Base-by-base conservation (phyloP, 2,329 filamentous ascomycete species). In the Colletotrichum shisoi region DNA sequence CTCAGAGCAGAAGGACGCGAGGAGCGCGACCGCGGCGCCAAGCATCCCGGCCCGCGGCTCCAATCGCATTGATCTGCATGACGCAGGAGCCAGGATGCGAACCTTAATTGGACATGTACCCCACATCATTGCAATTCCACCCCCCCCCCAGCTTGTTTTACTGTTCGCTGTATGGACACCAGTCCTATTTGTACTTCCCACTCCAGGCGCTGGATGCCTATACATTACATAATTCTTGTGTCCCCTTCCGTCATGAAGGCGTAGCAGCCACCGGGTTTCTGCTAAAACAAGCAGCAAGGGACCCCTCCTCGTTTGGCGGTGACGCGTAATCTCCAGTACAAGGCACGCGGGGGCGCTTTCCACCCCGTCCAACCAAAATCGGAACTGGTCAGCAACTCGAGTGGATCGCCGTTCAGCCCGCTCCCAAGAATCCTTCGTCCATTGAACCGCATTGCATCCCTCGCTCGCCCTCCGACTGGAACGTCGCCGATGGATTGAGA, bases 61-160 rank as follows among this genome's bases (percentile, higher is more conserved):
- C 54, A 58, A 64, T 62, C 62, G 56, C 54, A 61, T 57, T 52
- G 62, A 68, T 68, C 66, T 66, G 66, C 66, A 66, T 66, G 66
- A 68, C 66, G 62, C 66, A 67, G 62, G 44, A 62, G 66, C 66
- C 56, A 68, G 66, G 66, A 57, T 68, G 44, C 57, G 66, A 68
- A 68, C 66, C 62, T 68, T 68, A 68, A 68, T 62, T 45, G 66
- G 62, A 62, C 56, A 60, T 65, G 62, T 66, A 48, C 62, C 66
- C 66, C 64, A 67, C 64, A 64, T 5, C 52, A 42, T 39, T 9
- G 12, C 44, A 62, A 51, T 63, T 17, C 63, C 21, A 39, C 45
- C 21, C 24, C 24, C 15, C n/a, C 21, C 21, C 21, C 1, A 51
- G 37, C 15, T 37, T 17, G 51, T 45, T 48, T 54, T 49, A n/a